Conservation (phyloP, 129 eudicot genomes). For the carrot (Daucus carota) region DNA sequence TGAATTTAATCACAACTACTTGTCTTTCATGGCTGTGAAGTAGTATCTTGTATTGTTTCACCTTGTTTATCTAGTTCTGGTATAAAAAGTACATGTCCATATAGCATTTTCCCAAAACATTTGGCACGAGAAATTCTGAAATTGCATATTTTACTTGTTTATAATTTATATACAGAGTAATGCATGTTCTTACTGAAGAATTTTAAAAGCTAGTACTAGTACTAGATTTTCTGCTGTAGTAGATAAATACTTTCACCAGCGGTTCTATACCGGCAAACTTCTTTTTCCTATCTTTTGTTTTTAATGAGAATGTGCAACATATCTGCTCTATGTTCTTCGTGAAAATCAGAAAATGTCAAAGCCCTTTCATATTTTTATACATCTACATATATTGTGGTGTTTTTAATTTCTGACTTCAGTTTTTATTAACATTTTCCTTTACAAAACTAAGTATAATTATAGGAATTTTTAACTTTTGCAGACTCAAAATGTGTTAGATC, state of each 20-base stretch:
- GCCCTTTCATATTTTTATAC: neutral
- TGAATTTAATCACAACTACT: neutral
- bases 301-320: neutral
- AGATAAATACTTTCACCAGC: neutral
- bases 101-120: neutral
- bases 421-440: neutral
- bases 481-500: slow-evolving; percentile 50
- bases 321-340: neutral
- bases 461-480: slow-evolving; percentile 20
- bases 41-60: neutral
- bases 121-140: neutral
- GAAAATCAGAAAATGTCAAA: neutral
- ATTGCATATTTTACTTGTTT: neutral
- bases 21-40: neutral
- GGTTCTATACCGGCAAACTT: neutral
- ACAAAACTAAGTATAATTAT: neutral
- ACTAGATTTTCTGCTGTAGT: neutral
- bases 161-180: neutral
- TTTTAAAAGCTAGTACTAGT: neutral
- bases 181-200: neutral
- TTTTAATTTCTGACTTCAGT: neutral
- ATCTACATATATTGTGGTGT: neutral
- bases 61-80: neutral
- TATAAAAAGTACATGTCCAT: neutral
- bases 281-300: neutral